Evolutionary conservation across 1,284 basidiomycete species (phyloP), one percentile per base, ranked within the genome.

Genomic region (Naganishia albida): DNA sequence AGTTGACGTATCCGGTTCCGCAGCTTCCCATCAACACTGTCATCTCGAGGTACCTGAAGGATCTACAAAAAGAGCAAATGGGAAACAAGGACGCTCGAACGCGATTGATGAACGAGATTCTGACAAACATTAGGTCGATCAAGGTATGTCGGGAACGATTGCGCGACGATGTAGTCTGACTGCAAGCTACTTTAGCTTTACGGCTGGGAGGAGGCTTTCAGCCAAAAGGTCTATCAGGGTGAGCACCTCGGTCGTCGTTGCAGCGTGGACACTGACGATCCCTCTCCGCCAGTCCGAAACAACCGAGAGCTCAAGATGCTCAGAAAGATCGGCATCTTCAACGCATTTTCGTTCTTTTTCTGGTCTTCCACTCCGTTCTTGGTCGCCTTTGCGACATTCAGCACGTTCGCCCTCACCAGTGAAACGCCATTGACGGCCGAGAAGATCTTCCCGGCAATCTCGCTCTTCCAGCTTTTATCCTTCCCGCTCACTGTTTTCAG

Each of bases 391-490:
- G 87, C 88, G 63, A 76, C 92, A 0, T 93, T 97, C 72, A 87
- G 90, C 12, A 85, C 88, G 0, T 93, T 91, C 46, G 88, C 91
- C 0, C 74, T 83, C 23, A 86, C 87, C 0, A 87, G 87, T 2
- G 79, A 84, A 2, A 82, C 76, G 51, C 91, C 93, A 1, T 80
- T 98, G 4, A 97, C 94, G 0, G 86, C 90, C 1, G 92, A 96
- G 72, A 82, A 93, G 68, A 93, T 97, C 71, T 98, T 98, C 84
- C 94, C 94, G 3, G 88, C 92, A 0, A 92, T 98, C 62, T 89
- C 91, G 0, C 82, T 98, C 44, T 98, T 97, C 81, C 89, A 91
- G 84, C 83, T 98, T 0, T 82, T 97, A 85, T 88, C 70, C 90
- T 96, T 81, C 93, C 94, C 25, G 1, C 82, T 97, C 40, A 88